A percentile compares a stretch with the other conserved stretches of the same genome.
These are phyloP conservation scores for Nannochloris sp. DNA, from an alignment of 139 green algal species.

Conservation along the genomic window DNA sequence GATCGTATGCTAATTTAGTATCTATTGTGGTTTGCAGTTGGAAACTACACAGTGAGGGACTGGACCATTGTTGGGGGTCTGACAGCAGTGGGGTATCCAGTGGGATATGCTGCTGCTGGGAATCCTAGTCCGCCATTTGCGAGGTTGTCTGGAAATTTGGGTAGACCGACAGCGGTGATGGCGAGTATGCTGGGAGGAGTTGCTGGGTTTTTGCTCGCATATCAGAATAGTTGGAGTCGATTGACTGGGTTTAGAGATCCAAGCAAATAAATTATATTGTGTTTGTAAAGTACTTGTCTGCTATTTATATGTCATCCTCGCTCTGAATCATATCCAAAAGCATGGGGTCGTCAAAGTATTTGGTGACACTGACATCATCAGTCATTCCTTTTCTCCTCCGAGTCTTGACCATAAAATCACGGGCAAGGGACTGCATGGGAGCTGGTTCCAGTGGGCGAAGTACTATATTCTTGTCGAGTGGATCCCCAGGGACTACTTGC, in stretches of 20 bases:
- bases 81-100: constrained; percentile 3
- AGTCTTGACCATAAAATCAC: constrained; percentile 98
- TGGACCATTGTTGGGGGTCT: constrained; percentile 4
- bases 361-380: constrained; percentile 90
- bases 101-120: constrained; percentile 19
- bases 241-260: constrained; percentile 19
- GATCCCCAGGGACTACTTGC: constrained; percentile 84
- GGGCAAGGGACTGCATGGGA: constrained; percentile 34
- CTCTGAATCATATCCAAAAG: constrained; percentile 81
- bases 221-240: constrained; percentile 21
- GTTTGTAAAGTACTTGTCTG: too few species aligned
- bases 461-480: constrained; percentile 76
- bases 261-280: too few species aligned
- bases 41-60: constrained; percentile 19
- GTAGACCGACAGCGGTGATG: constrained; percentile 7
- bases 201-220: constrained; percentile 29
- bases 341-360: constrained; percentile 97
- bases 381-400: constrained; percentile 89
- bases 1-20: background rate
- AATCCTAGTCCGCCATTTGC: constrained; percentile 20
- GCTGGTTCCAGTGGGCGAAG: constrained; percentile 87
- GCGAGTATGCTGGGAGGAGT: constrained; percentile 9
- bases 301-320: constrained; percentile 42
- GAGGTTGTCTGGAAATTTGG: constrained; percentile 14
- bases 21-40: constrained; percentile 9